Evolutionary conservation across 495 filamentous ascomycete species (phyloP).

Genomic region (Parachaetomium inaequale): DNA sequence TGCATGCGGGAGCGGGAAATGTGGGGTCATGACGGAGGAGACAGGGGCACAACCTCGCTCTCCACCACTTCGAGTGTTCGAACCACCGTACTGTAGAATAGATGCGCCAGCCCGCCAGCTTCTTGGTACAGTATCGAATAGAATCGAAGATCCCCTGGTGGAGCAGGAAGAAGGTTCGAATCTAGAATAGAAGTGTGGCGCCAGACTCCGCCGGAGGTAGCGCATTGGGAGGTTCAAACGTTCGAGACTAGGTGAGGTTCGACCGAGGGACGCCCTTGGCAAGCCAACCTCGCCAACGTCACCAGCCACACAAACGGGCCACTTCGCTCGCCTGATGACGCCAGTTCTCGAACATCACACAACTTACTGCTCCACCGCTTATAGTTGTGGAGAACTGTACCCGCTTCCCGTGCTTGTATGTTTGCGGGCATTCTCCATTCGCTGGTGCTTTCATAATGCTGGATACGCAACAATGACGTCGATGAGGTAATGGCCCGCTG

Average conservation of each 20-base stretch:
- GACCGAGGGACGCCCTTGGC: too few relatives aligned
- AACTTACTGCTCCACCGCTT: not conserved
- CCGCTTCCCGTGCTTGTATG: not conserved
- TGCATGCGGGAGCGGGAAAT: not conserved
- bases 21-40: not conserved
- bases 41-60: too few relatives aligned
- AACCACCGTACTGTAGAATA: too few relatives aligned
- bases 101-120: too few relatives aligned
- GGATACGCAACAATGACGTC: constrained; percentile 11
- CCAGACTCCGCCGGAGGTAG: too few relatives aligned
- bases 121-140: too few relatives aligned
- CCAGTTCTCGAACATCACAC: not conserved
- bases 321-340: not conserved
- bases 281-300: not conserved
- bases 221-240: too few relatives aligned
- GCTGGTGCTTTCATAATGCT: not conserved
- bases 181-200: too few relatives aligned
- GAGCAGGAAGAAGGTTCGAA: too few relatives aligned
- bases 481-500: constrained; percentile 16
- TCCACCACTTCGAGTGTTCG: too few relatives aligned
- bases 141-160: too few relatives aligned
- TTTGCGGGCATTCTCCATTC: not conserved
- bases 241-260: too few relatives aligned
- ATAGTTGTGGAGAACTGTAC: not conserved
- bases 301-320: not conserved